Base-by-base conservation (phyloP, 805 yeast species). In the Candida koratica region DNA sequence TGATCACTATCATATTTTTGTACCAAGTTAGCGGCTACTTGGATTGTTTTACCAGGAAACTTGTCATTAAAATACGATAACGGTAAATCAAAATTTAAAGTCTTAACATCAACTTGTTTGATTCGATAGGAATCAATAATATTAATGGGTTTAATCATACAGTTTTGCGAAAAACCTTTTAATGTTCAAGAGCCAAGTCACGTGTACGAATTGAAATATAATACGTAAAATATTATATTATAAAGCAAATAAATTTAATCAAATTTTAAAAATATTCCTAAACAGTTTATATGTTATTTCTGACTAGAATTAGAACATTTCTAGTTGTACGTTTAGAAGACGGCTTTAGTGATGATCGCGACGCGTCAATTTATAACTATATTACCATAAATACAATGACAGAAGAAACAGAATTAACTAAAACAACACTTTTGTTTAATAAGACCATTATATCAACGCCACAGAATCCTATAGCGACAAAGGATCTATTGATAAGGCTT, bases 401-500 rank as follows among this genome's bases (percentile, higher is more conserved):
- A 20, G 30, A 27, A 27, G 23, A 28, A 18, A 10, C 14, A n/a
- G n/a, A n/a, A n/a, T n/a, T n/a, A n/a, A n/a, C n/a, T n/a, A 29
- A 29, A 29, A 29, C 32, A 12, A 19, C 26, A 7, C 13, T 36
- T 25, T 19, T 20, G 20, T 40, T 43, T 39, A 32, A 25, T 14
- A 44, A 70, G 51, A 55, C 64, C 11, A 67, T 84, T 12, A 49
- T 84, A 5, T 71, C 89, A 1, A 69, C 82, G 1, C 69, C 77
- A 0, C 66, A 68, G 13, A 66, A 70, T 19, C 75, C 79, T 0
- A 77, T 85, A 8, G 54, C 85, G 0, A 66, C 80, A 3, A 79
- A 79, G 46, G 87, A 79, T 25, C 68, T 84, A 1, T 51, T 82
- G 8, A 55, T 57, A 10, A 63, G 93, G 32, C 59, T 85, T 13